phyloP scores from a whole-genome alignment of 371 early-diverging fungal species.

The Rhizopus microsporus region DNA sequence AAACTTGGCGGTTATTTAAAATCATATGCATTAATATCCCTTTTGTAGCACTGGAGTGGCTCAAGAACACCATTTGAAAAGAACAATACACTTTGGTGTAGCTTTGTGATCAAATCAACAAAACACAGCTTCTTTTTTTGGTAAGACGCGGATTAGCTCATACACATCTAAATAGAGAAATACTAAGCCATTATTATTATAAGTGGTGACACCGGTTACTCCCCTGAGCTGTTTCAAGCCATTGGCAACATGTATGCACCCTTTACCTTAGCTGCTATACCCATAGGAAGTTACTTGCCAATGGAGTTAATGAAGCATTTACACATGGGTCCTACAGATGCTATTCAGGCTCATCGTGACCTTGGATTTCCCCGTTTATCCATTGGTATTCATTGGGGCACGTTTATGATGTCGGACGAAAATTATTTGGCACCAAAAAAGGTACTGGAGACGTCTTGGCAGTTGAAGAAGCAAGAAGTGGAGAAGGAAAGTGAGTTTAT shows the following conservation, averaged over 20 bases:
- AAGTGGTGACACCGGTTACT: slow-evolving; percentile 65
- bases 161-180: not conserved
- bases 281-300: slow-evolving; percentile 63
- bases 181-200: not conserved
- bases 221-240: slow-evolving; percentile 54
- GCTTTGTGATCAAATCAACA: slow-evolving; percentile 52
- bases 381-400: slow-evolving; percentile 65
- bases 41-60: slow-evolving; percentile 60
- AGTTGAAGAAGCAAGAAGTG: not conserved
- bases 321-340: slow-evolving; percentile 62
- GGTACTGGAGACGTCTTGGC: slow-evolving; percentile 38
- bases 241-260: slow-evolving; percentile 58
- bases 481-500: slow-evolving; percentile 18
- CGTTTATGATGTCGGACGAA: slow-evolving; percentile 70
- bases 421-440: slow-evolving; percentile 65
- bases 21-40: not conserved
- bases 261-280: slow-evolving; percentile 58
- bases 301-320: slow-evolving; percentile 55
- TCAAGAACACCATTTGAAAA: slow-evolving; percentile 60
- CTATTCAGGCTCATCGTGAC: slow-evolving; percentile 54
- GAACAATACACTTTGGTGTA: slow-evolving; percentile 63
- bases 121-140: slow-evolving; percentile 57
- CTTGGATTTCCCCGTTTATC: slow-evolving; percentile 42
- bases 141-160: slow-evolving; percentile 19
- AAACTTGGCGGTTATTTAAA: not conserved